Conservation (phyloP, 805 yeast species). For the Metschnikowia reukaufii region DNA sequence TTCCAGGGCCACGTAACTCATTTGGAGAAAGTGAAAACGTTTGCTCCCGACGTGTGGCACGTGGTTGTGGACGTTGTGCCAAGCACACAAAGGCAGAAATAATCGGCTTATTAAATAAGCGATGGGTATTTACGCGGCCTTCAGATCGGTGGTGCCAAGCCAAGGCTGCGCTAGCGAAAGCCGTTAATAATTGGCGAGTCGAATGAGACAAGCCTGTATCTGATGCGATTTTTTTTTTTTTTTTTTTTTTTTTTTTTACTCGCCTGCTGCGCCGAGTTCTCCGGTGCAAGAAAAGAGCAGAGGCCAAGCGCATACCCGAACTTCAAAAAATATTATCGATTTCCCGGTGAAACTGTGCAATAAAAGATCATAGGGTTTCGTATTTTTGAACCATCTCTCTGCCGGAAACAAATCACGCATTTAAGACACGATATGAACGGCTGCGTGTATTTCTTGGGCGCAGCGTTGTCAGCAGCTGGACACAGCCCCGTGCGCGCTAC, state of each 20-base stretch:
- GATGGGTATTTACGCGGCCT: not conserved
- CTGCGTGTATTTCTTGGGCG: conserved; percentile 1
- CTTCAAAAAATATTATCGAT: too few relatives aligned
- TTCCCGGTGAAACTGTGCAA: too few relatives aligned
- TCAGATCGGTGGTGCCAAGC: not conserved
- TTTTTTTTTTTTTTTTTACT: too few relatives aligned
- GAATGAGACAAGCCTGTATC: not conserved
- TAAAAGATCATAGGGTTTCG: too few relatives aligned
- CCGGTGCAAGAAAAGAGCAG: too few relatives aligned
- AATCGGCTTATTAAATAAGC: not conserved
- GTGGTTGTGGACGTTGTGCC: conserved; percentile 44
- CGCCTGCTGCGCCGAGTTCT: conserved; percentile 4
- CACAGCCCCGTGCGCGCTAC: conserved; percentile 10
- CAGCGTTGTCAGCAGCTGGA: conserved; percentile 1
- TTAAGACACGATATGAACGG: conserved; percentile 1
- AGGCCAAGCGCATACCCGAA: too few relatives aligned
- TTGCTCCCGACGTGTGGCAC: conserved; percentile 87
- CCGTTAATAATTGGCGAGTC: not conserved
- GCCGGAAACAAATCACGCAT: too few relatives aligned
- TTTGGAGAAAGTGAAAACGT: conserved; percentile 71
- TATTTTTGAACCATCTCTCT: too few relatives aligned
- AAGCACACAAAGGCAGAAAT: not conserved
- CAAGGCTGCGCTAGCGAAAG: not conserved
- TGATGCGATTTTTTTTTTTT: too few relatives aligned
- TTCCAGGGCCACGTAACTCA: conserved; percentile 31